phyloP scores from a whole-genome alignment of 495 filamentous ascomycete genomes.

The Annulohypoxylon bovei region DNA sequence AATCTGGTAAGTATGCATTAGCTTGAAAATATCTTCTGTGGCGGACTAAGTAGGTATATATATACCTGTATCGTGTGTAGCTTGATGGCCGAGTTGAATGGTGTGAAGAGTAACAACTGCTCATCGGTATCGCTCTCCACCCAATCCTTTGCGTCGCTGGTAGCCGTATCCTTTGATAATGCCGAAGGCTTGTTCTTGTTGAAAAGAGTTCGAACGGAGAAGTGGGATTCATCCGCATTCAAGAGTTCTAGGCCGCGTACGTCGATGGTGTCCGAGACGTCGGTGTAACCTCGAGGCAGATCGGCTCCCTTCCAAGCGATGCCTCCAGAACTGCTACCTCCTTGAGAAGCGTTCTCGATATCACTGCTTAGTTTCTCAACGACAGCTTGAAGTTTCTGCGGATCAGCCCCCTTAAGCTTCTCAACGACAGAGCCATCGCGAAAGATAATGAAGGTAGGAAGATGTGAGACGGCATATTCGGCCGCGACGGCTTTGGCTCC shows the following conservation, averaged over 20 bases:
- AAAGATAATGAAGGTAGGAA: constrained; percentile 94
- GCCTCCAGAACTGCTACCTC: constrained; percentile 58
- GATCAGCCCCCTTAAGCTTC: constrained; percentile 79
- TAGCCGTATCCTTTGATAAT: constrained; percentile 70
- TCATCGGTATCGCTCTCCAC: constrained; percentile 99
- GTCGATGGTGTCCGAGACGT: constrained; percentile 85
- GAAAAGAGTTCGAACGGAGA: constrained; percentile 76
- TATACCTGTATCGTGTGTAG: constrained; percentile 79
- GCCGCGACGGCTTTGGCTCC: constrained; percentile 69
- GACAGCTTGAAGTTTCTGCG: constrained; percentile 69
- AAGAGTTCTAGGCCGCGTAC: constrained; percentile 82
- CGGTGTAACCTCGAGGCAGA: constrained; percentile 81
- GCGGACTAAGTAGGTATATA: not conserved
- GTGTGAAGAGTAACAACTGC: constrained; percentile 93
- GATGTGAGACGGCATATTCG: constrained; percentile 74
- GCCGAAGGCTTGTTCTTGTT: constrained; percentile 71
- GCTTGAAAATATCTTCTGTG: constrained; percentile 27
- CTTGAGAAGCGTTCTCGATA: constrained; percentile 63
- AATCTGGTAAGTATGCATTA: constrained; percentile 61
- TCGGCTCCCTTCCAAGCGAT: constrained; percentile 73
- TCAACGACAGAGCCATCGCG: constrained; percentile 71
- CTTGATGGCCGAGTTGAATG: constrained; percentile 89
- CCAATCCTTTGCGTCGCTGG: constrained; percentile 73
- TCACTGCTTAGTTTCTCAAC: constrained; percentile 79
- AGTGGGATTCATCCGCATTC: constrained; percentile 79